Conservation (phyloP, 345 rosid species). For the Corchorus olitorius region DNA sequence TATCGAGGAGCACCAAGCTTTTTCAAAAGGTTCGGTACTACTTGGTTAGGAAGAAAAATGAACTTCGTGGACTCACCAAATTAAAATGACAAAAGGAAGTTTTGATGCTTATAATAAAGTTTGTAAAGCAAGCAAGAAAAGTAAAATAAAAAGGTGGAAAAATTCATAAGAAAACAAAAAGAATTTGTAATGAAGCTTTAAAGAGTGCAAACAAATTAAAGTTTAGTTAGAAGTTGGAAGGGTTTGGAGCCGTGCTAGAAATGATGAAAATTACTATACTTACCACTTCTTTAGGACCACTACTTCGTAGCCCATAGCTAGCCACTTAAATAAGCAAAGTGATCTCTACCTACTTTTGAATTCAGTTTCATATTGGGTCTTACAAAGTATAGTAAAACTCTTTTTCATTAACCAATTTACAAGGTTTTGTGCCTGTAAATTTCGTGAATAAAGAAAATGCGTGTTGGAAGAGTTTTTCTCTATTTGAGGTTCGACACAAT, state of each 20-base stretch:
- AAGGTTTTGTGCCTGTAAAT: too few relatives aligned
- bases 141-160: background rate
- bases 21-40: background rate
- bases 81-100: background rate
- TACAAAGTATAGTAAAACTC: background rate
- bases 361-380: background rate
- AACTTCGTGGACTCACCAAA: background rate
- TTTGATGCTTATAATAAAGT: background rate
- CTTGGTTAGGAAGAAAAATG: background rate
- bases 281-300: background rate
- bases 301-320: background rate
- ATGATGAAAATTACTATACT: background rate
- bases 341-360: background rate
- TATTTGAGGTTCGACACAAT: too few relatives aligned
- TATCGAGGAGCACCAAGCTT: constrained; percentile 1
- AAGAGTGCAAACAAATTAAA: background rate
- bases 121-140: background rate
- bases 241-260: background rate
- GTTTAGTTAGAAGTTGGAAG: background rate
- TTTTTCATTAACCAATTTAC: background rate
- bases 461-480: too few relatives aligned
- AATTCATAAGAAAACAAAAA: constrained; percentile 20
- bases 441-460: too few relatives aligned
- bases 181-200: background rate
- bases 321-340: background rate